Evolutionary conservation across 768 basidiomycete species (phyloP).

Genomic region (Sarcodon sp.): DNA sequence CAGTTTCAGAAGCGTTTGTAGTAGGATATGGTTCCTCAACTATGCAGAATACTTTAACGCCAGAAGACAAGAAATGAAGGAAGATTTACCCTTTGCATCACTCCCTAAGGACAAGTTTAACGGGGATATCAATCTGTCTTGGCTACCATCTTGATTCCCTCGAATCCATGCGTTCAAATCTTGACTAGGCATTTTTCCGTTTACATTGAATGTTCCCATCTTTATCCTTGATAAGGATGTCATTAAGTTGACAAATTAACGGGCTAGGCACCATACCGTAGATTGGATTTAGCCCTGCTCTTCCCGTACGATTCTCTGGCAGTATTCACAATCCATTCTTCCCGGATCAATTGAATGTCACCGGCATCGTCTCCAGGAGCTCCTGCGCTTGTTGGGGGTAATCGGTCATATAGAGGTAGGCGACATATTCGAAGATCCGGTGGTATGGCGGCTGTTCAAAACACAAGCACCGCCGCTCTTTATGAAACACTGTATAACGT

Average conservation of each 20-base stretch:
- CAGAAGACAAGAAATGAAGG: not conserved
- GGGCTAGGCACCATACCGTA: slow-evolving; percentile 5
- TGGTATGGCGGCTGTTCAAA: slow-evolving; percentile 24
- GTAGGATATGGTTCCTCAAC: not conserved
- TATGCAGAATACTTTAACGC: not conserved
- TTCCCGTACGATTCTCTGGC: slow-evolving; percentile 20
- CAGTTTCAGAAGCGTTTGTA: slow-evolving; percentile 3
- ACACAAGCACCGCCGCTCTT: not conserved
- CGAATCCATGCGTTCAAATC: slow-evolving; percentile 60
- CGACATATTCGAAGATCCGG: slow-evolving; percentile 42
- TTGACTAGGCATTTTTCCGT: slow-evolving; percentile 62
- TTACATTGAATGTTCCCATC: slow-evolving; percentile 77
- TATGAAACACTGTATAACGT: too few relatives aligned
- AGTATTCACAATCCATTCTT: slow-evolving; percentile 46
- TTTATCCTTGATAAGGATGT: slow-evolving; percentile 35
- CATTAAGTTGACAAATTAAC: not conserved
- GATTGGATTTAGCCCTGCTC: slow-evolving; percentile 6
- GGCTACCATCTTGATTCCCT: slow-evolving; percentile 6
- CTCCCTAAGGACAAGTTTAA: slow-evolving; percentile 12
- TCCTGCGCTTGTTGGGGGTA: slow-evolving; percentile 54
- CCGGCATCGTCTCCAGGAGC: slow-evolving; percentile 42
- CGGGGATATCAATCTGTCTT: slow-evolving; percentile 10
- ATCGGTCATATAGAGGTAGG: slow-evolving; percentile 34
- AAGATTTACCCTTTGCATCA: slow-evolving; percentile 1
- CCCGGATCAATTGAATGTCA: slow-evolving; percentile 46